Percentiles rank a stretch among this genome's conserved stretches.
Conservation (phyloP, 345 rosid genomes). For the Citrus medica region DNA sequence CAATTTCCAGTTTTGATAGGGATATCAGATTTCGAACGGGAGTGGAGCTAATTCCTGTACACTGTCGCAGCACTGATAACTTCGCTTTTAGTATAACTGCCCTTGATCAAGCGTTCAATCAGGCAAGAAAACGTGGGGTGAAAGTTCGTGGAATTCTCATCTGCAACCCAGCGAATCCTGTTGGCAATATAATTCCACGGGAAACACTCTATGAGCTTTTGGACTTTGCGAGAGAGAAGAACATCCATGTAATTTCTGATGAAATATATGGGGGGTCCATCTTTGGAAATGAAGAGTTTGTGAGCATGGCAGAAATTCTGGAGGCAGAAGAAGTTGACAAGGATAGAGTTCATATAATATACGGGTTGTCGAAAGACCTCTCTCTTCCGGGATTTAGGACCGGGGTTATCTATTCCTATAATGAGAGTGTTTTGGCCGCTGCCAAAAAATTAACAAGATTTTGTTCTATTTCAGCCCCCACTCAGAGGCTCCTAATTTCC, state of each 20-base stretch:
- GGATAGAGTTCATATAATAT: conserved; percentile 76
- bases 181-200: conserved; percentile 66
- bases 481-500: conserved; percentile 69
- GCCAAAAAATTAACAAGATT: conserved; percentile 70
- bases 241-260: conserved; percentile 81
- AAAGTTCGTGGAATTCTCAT: conserved; percentile 73
- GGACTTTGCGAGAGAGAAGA: conserved; percentile 74
- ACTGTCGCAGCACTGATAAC: conserved; percentile 81
- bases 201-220: conserved; percentile 54
- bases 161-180: conserved; percentile 87
- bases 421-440: conserved; percentile 60
- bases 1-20: conserved; percentile 76
- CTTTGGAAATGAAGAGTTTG: conserved; percentile 67
- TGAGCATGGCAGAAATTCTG: conserved; percentile 78
- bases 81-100: conserved; percentile 59
- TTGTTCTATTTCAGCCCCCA: conserved; percentile 69
- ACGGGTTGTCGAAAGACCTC: conserved; percentile 90
- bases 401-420: conserved; percentile 73
- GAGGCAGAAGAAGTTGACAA: conserved; percentile 60
- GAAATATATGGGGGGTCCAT: conserved; percentile 84
- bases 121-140: conserved; percentile 75
- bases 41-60: conserved; percentile 83
- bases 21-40: conserved; percentile 77
- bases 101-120: conserved; percentile 80
- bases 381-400: conserved; percentile 82